phyloP scores from a whole-genome alignment of 1,139 yeast genomes.

The Hyphopichia wangnamkhiaoensis region DNA sequence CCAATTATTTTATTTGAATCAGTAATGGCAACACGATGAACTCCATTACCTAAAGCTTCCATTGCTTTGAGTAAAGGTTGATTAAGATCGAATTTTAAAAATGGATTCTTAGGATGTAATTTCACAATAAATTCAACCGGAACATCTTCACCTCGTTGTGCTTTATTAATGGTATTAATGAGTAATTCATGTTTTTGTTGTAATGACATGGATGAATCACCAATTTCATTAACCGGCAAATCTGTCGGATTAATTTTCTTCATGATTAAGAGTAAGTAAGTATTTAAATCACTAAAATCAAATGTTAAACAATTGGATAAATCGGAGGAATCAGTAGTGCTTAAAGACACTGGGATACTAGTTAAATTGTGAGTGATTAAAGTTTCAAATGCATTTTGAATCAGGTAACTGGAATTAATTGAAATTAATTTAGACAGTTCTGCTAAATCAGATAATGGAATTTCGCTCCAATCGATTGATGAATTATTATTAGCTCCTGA shows the following conservation, averaged over 20 bases:
- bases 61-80: slow-evolving; percentile 74
- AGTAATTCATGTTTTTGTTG: slow-evolving; percentile 29
- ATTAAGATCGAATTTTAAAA: slow-evolving; percentile 67
- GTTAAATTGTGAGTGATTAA: slow-evolving; percentile 73
- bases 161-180: slow-evolving; percentile 42
- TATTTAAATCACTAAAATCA: slow-evolving; percentile 88
- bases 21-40: slow-evolving; percentile 86
- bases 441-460: slow-evolving; percentile 69
- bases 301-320: slow-evolving; percentile 71
- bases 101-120: slow-evolving; percentile 84
- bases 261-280: slow-evolving; percentile 74
- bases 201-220: slow-evolving; percentile 13
- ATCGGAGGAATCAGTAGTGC: slow-evolving; percentile 40
- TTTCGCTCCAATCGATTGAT: slow-evolving; percentile 68
- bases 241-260: slow-evolving; percentile 56
- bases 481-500: too few relatives aligned
- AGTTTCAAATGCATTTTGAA: slow-evolving; percentile 85
- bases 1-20: slow-evolving; percentile 61
- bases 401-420: slow-evolving; percentile 63
- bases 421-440: slow-evolving; percentile 76
- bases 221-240: slow-evolving; percentile 29
- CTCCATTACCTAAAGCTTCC: slow-evolving; percentile 87
- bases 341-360: slow-evolving; percentile 73
- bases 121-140: slow-evolving; percentile 79
- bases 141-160: slow-evolving; percentile 67